phyloP scores from a whole-genome alignment of 2,329 filamentous ascomycete species.

The Penicillium occitanis region DNA sequence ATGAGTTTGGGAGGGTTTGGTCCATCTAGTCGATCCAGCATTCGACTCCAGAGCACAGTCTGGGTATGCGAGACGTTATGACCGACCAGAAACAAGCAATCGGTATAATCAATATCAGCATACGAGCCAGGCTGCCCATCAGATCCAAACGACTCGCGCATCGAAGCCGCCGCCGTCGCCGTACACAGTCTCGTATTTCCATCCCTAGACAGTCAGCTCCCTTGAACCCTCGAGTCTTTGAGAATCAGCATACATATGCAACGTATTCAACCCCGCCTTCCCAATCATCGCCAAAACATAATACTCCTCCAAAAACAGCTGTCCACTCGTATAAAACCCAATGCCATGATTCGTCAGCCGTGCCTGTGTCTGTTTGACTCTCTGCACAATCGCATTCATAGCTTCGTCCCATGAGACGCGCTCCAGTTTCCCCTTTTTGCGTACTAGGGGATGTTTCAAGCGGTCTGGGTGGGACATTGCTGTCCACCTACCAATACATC shows the following conservation, averaged over 20 bases:
- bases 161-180: constrained; percentile 40
- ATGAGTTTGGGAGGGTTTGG: constrained; percentile 38
- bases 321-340: constrained; percentile 41
- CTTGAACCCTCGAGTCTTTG: not conserved
- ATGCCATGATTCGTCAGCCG: constrained; percentile 40
- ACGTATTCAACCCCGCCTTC: constrained; percentile 40
- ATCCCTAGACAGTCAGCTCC: constrained; percentile 30
- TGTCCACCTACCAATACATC: constrained; percentile 28
- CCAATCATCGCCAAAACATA: constrained; percentile 42
- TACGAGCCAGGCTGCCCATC: constrained; percentile 43
- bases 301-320: constrained; percentile 43
- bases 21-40: constrained; percentile 29
- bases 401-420: constrained; percentile 41
- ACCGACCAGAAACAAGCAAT: constrained; percentile 41
- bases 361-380: constrained; percentile 31
- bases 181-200: constrained; percentile 44
- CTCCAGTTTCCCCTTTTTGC: constrained; percentile 37
- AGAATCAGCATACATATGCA: constrained; percentile 35
- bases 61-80: constrained; percentile 41
- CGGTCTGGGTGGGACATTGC: constrained; percentile 33
- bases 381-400: constrained; percentile 37
- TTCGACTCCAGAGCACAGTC: constrained; percentile 38
- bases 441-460: constrained; percentile 35
- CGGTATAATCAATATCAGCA: constrained; percentile 38
- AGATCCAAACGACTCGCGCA: constrained; percentile 41